Evolutionary conservation across 768 basidiomycete species (phyloP), one percentile per base, ranked within the genome.

Genomic region (Russula ochroleuca): DNA sequence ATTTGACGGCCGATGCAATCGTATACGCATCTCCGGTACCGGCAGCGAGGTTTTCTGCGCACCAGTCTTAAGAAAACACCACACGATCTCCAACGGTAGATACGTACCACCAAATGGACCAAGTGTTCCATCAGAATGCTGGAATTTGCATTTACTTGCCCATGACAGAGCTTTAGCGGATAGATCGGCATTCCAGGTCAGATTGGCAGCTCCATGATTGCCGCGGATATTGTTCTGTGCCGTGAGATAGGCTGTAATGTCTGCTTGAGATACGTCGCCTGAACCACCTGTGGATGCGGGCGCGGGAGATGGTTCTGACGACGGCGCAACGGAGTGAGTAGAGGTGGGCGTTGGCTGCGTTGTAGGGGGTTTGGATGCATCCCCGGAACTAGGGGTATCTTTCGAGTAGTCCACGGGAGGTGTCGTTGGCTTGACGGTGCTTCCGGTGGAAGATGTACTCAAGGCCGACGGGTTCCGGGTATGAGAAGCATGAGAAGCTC

Each of bases 11-110:
- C 0, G 72, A 51, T 13, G 73, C 57, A 62, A 88, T 84, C 53
- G 70, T 75, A 70, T 80, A 87, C 33, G 67, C 69, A 17, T n/a
- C n/a, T n/a, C 84, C 85, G n/a, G 85, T 85, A 10, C 87, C 88
- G 59, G 87, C 88, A 59, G 88, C 86, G 65, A 90, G 73, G 69
- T 92, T 90, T 75, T 90, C 88, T 86, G 70, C n/a, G 38, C 17
- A 49, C 23, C 7, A 14, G 14, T 25, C 9, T 33, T 55, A 23
- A 55, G 40, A 15, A 40, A 43, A 0, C 31, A 17, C 48, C 17
- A 21, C 14, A 28, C n/a, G 8, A 28, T 40, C 28, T 40, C 25
- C 1, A 54, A 47, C 7, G 13, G 6, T 40, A 49, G 28, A 40
- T 19, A 68, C 67, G 21, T 63, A 86, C 84, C 86, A 71, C 88